A percentile compares a stretch with the other conserved stretches of the same genome.
Evolutionary conservation across 176 grass and related monocot species (phyloP).

Genomic region (Aegilops bicornis): DNA sequence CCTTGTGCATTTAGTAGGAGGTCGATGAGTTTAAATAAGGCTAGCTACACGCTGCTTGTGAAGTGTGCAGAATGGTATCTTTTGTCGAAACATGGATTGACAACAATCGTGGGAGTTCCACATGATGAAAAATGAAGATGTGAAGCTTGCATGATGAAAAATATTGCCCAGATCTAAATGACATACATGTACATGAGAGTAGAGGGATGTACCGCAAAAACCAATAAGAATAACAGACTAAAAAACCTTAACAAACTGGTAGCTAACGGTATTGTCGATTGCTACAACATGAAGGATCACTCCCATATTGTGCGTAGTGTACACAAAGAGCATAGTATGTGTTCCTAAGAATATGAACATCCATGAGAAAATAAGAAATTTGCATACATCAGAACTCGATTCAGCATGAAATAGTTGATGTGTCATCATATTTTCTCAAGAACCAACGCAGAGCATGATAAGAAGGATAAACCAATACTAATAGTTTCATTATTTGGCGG

Average conservation of each 20-base stretch:
- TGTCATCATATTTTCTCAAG: not conserved
- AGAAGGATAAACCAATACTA: not conserved
- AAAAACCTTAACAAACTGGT: not conserved
- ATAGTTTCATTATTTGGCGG: not conserved
- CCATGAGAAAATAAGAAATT: not conserved
- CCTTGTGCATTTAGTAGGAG: no score
- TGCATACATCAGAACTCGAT: not conserved
- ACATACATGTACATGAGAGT: no score
- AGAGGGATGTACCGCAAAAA: not conserved
- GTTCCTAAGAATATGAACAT: not conserved
- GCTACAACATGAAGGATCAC: not conserved
- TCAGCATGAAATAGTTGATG: not conserved
- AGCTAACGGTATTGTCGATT: not conserved
- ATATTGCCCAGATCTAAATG: no score
- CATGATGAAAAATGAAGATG: no score
- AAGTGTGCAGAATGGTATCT: no score
- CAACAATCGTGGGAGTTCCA: no score
- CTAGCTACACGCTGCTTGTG: no score
- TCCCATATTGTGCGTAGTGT: not conserved
- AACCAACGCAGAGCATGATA: not conserved
- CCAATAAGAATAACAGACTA: not conserved
- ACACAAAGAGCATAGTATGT: not conserved
- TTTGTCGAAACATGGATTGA: no score
- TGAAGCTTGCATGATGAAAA: no score
- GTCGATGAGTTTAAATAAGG: no score